These are phyloP conservation scores for Chaetomium sp. DNA, from an alignment of 2,329 filamentous ascomycete genomes.

Conservation along the genomic window DNA sequence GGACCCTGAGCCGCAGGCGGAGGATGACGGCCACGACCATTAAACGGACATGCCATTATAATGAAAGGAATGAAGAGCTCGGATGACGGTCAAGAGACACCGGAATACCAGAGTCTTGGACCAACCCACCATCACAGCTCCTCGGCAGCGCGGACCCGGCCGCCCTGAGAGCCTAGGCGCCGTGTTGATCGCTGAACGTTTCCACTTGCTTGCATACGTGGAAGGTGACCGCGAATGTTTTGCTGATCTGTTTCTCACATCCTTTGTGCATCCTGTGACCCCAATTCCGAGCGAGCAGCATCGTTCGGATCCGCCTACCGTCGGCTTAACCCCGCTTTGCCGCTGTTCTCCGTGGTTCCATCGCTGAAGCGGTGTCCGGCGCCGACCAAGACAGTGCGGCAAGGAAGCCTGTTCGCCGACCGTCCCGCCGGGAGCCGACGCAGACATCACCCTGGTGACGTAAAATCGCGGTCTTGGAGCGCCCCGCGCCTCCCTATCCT, in stretches of 20 bases:
- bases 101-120: neutral
- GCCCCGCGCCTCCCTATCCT: slow-evolving; percentile 1
- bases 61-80: slow-evolving; percentile 17
- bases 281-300: slow-evolving; percentile 3
- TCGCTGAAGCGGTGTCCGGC: slow-evolving; percentile 8
- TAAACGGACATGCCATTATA: slow-evolving; percentile 44
- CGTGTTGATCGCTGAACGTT: neutral
- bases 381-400: slow-evolving; percentile 8
- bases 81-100: neutral
- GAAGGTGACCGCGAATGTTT: neutral
- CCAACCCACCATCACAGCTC: neutral
- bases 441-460: slow-evolving; percentile 24
- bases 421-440: slow-evolving; percentile 22
- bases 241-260: slow-evolving; percentile 2
- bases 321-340: slow-evolving; percentile 26
- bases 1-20: slow-evolving; percentile 79
- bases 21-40: slow-evolving; percentile 86
- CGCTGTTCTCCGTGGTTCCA: slow-evolving; percentile 18
- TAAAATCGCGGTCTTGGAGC: slow-evolving; percentile 25
- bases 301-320: slow-evolving; percentile 26
- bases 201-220: slow-evolving; percentile 1
- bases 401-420: slow-evolving; percentile 9
- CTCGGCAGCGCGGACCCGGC: slow-evolving; percentile 1
- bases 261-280: slow-evolving; percentile 16
- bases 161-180: neutral